Conservation (phyloP, 2,329 filamentous ascomycete species). For the Talaromyces sp. region DNA sequence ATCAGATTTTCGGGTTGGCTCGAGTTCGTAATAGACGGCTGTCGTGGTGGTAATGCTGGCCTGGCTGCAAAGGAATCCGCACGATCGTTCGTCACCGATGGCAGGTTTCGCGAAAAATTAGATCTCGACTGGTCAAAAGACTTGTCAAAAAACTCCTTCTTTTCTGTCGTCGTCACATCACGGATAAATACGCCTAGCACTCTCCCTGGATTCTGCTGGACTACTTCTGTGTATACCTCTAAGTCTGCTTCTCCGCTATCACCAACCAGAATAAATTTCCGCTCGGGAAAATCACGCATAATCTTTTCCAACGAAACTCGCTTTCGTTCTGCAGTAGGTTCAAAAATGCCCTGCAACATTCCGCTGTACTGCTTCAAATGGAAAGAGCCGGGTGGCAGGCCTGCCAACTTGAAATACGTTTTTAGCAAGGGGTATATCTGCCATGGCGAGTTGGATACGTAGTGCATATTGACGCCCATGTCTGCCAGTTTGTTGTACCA, state of each 20-base stretch:
- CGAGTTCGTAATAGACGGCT: conserved; percentile 19
- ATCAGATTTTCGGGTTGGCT: conserved; percentile 17
- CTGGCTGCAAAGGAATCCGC: conserved; percentile 26
- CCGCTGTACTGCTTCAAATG: conserved; percentile 95
- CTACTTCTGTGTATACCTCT: conserved; percentile 95
- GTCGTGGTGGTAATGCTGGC: conserved; percentile 38
- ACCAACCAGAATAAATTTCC: conserved; percentile 86
- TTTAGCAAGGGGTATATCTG: conserved; percentile 88
- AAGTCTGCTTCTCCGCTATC: conserved; percentile 96
- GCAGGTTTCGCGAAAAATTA: conserved; percentile 14
- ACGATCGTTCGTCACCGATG: conserved; percentile 21
- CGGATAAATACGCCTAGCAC: conserved; percentile 88
- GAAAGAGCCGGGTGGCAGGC: conserved; percentile 80
- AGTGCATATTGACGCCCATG: conserved; percentile 85
- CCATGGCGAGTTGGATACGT: conserved; percentile 99
- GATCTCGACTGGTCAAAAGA: conserved; percentile 36
- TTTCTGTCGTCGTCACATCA: conserved; percentile 80
- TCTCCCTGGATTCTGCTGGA: conserved; percentile 72
- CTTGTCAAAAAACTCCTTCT: conserved; percentile 73
- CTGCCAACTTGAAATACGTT: conserved; percentile 75
- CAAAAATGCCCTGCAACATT: conserved; percentile 97
- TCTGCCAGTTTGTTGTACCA: conserved; percentile 79
- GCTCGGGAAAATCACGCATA: conserved; percentile 79
- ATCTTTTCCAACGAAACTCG: conserved; percentile 82
- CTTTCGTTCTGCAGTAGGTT: conserved; percentile 93